Base-by-base conservation (phyloP, 495 filamentous ascomycete genomes). In the Letharia lupina region DNA sequence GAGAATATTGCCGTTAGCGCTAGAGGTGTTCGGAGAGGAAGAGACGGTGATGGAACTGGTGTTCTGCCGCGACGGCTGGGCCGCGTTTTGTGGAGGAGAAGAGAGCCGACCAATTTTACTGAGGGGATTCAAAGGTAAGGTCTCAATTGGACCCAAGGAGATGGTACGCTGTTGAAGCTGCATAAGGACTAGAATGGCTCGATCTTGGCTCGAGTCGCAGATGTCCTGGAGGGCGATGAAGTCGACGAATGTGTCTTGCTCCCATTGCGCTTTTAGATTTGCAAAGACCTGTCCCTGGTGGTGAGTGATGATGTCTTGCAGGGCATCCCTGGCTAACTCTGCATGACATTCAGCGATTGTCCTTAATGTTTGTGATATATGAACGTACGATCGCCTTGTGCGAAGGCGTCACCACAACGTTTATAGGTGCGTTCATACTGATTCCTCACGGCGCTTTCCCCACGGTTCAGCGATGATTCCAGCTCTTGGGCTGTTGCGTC, bases 291-390 rank as follows among this genome's bases (percentile, higher is more conserved):
- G 74, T 11, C 70, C 64, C 59, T 82, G 79, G 13, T 82, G 72
- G 11, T 72, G 69, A 39, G 79, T 76, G 28, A 78, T 76, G 45
- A 82, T 77, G 64, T 80, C 78, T 64, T 80, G 77, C 47, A 83
- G 71, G 45, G 75, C 74, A 48, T 77, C 73, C 8, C 73, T 66
- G 33, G 76, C 75, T 35, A 75, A 70, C 13, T 60, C 68, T 73
- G 33, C 10, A 42, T 11, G 12, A 37, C 11, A 44, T 16, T 66
- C 31, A 66, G 61, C 48, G 47, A 61, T 35, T 23, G 7, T 31
- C 28, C 28, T 18, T 2, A 18, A 8, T 28, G 20, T n/a, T 28
- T 11, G 31, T 47, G 45, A 10, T 7, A 8, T 10, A 11, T 3
- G 23, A 35, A 71, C 74, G 33, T 66, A 78, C 76, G 45, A 69